phyloP scores from a whole-genome alignment of 139 green algal genomes.

The Medakamo hakoo region DNA sequence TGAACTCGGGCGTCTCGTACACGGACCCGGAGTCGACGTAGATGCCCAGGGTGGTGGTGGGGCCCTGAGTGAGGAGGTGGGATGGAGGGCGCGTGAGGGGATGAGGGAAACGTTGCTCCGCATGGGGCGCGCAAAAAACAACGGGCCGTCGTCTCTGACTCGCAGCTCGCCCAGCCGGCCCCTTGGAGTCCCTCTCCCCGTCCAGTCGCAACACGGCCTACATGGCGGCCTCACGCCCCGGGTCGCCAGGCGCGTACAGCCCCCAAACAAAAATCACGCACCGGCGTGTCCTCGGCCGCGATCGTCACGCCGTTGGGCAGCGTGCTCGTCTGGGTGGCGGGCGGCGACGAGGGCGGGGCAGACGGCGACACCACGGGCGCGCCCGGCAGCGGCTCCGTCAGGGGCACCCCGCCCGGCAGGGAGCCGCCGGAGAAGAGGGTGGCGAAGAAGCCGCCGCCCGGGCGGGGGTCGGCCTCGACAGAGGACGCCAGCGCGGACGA shows the following conservation, averaged over 20 bases:
- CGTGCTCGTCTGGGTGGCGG: conserved; percentile 58
- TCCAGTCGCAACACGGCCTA: not conserved
- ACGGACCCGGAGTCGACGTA: conserved; percentile 77
- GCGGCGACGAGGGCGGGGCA: conserved; percentile 11
- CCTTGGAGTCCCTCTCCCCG: not conserved
- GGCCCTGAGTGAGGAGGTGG: conserved; percentile 37
- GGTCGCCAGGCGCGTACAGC: not conserved
- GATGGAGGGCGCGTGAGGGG: not conserved
- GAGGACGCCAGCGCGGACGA: too few relatives aligned
- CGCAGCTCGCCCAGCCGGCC: too few relatives aligned
- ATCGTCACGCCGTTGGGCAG: conserved; percentile 74
- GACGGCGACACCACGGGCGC: conserved; percentile 17
- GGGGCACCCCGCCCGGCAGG: conserved; percentile 25
- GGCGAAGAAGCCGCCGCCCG: too few relatives aligned
- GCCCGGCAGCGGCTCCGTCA: conserved; percentile 58
- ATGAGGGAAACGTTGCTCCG: not conserved
- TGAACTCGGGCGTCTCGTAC: conserved; percentile 42
- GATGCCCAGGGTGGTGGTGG: conserved; percentile 70
- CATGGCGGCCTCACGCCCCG: not conserved
- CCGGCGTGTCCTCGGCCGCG: conserved; percentile 66
- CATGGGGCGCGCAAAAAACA: conserved; percentile 1
- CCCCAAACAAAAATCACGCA: conserved; percentile 21
- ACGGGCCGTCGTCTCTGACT: too few relatives aligned
- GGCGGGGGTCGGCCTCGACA: too few relatives aligned
- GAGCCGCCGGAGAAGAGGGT: conserved; percentile 16